Evolutionary conservation across 768 basidiomycete genomes (phyloP), one percentile per base, ranked within the genome.

Genomic region (Mycena galericulata): DNA sequence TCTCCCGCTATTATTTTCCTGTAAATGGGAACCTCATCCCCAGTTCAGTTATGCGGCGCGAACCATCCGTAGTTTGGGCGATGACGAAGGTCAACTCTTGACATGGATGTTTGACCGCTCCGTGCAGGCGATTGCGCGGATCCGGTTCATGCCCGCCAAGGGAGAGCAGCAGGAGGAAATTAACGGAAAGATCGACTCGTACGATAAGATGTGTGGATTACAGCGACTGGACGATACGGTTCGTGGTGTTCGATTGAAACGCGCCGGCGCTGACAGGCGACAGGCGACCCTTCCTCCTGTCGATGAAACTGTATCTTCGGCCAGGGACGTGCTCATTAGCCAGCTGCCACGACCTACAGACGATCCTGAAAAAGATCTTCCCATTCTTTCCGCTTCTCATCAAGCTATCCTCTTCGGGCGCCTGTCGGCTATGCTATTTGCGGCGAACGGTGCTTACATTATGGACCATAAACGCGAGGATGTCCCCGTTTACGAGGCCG

Each of bases 181-280:
- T 24, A 67, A 47, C 27, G 29, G 24, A 32, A 61, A 22, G 9
- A 49, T 61, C 11, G 34, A 1, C 6, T 2, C 6, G 4, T 67
- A 66, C 14, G 8, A 59, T 20, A 11, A 34, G 1, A 66, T 66
- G 65, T 59, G 57, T 46, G 22, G 24, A 0, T 60, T 59, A 24
- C 29, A 8, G 26, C 17, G 55, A 14, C 36, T 29, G 4, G 2
- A n/a, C n/a, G n/a, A n/a, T n/a, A n/a, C n/a, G n/a, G n/a, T n/a
- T n/a, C n/a, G n/a, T n/a, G n/a, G n/a, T n/a, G n/a, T n/a, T n/a
- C n/a, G n/a, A n/a, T n/a, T n/a, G n/a, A n/a, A n/a, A n/a, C n/a
- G n/a, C n/a, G n/a, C n/a, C n/a, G n/a, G n/a, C n/a, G n/a, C n/a
- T n/a, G n/a, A n/a, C n/a, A n/a, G n/a, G 12, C n/a, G 6, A 5